A percentile compares a stretch with the other conserved stretches of the same genome.
These are phyloP conservation scores for Amaranthus cruentus DNA, from an alignment of 148 eudicot species.

Conservation along the genomic window DNA sequence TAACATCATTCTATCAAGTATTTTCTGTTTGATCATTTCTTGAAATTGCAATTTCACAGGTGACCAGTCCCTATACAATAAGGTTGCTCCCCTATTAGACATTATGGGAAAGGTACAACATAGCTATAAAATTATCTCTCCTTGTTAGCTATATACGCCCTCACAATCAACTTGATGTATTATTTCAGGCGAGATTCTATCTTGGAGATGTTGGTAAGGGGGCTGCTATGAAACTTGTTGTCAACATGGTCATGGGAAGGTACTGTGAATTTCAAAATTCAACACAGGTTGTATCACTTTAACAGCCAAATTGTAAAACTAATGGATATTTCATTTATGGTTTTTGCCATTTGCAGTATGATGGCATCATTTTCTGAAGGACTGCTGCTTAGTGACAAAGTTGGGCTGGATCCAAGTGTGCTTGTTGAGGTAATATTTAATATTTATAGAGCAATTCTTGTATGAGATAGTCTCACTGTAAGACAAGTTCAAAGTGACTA, in stretches of 20 bases:
- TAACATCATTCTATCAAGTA: not conserved
- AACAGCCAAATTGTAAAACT: not conserved
- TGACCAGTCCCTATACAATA: constrained; percentile 67
- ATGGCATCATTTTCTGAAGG: constrained; percentile 99
- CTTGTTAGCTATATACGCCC: not conserved
- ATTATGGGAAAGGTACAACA: constrained; percentile 87
- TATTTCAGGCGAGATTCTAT: constrained; percentile 72
- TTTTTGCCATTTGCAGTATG: constrained; percentile 49
- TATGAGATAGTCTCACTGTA: not conserved
- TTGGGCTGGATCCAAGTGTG: constrained; percentile 82
- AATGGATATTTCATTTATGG: not conserved
- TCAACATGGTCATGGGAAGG: constrained; percentile 99
- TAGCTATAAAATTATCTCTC: not conserved
- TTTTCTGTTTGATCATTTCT: constrained; percentile 16
- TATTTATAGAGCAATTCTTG: not conserved
- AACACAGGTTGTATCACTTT: not conserved
- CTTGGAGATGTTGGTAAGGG: constrained; percentile 98
- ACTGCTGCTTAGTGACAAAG: constrained; percentile 76
- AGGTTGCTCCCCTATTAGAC: constrained; percentile 63
- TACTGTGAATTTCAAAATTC: constrained; percentile 13
- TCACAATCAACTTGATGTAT: constrained; percentile 11
- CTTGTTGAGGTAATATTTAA: constrained; percentile 59
- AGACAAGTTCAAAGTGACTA: not conserved
- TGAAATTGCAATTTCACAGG: constrained; percentile 39
- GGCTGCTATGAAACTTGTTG: constrained; percentile 98